A percentile compares a stretch with the other conserved stretches of the same genome.
Conservation (phyloP, 441 rosid genomes). For the Adansonia madagascariensis region DNA sequence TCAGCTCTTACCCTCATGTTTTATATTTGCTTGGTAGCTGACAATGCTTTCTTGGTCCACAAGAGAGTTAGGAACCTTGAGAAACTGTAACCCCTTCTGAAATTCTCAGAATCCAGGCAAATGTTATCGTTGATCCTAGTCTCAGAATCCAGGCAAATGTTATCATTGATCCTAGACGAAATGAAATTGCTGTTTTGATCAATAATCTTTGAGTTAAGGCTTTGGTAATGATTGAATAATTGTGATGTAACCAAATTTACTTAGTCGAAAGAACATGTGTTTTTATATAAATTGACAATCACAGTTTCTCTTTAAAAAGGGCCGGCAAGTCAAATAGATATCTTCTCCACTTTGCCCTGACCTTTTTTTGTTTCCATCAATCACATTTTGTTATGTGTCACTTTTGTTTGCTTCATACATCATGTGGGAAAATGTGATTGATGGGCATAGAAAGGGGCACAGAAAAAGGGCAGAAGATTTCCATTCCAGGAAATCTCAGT, state of each 20-base stretch:
- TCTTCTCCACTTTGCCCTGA: too few relatives aligned
- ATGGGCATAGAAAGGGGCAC: too few relatives aligned
- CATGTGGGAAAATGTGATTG: too few relatives aligned
- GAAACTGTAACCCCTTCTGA: background rate
- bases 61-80: background rate
- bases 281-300: too few relatives aligned
- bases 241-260: background rate
- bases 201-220: background rate
- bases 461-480: too few relatives aligned
- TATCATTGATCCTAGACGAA: background rate
- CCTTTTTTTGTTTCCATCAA: too few relatives aligned
- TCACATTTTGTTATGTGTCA: too few relatives aligned
- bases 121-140: background rate
- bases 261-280: background rate
- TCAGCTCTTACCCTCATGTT: background rate
- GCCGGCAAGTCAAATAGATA: too few relatives aligned
- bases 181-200: background rate
- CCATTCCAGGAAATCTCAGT: too few relatives aligned
- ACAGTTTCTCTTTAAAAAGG: too few relatives aligned
- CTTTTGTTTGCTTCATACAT: too few relatives aligned
- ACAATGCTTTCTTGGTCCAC: constrained; percentile 5
- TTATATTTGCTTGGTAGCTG: background rate
- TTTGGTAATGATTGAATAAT: background rate
- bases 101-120: background rate
- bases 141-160: too few relatives aligned